Conservation (phyloP, 768 basidiomycete genomes). For the Lactarius trivialis region DNA sequence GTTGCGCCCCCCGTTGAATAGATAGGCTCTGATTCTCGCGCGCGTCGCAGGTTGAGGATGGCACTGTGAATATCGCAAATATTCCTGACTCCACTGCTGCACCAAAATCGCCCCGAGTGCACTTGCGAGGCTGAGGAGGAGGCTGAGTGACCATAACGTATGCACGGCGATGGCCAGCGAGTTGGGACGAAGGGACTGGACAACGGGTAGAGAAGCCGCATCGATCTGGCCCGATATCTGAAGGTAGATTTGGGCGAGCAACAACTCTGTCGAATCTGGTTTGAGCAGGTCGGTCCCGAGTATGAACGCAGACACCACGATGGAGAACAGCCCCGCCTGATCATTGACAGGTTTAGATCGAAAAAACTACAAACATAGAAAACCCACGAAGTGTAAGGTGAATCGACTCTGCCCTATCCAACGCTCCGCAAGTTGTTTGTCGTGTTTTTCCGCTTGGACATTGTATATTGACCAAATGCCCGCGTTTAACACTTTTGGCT, state of each 20-base stretch:
- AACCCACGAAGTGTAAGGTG: constrained; percentile 6
- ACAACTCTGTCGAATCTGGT: background rate
- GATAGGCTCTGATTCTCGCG: constrained; percentile 17
- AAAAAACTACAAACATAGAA: background rate
- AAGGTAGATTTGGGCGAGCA: constrained; percentile 7
- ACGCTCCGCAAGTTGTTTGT: background rate
- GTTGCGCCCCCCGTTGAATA: constrained; percentile 7
- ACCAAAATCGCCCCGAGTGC: constrained; percentile 7
- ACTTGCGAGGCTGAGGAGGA: constrained; percentile 9
- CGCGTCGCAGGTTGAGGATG: constrained; percentile 14
- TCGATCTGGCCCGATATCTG: background rate
- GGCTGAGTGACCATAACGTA: constrained; percentile 15
- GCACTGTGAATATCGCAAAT: constrained; percentile 1
- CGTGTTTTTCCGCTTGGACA: constrained; percentile 2
- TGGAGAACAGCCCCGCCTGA: constrained; percentile 13
- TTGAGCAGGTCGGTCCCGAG: background rate
- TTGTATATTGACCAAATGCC: constrained; percentile 12
- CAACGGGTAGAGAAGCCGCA: background rate
- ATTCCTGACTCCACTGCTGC: constrained; percentile 16
- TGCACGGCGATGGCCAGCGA: background rate
- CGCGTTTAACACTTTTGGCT: background rate
- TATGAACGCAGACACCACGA: constrained; percentile 7
- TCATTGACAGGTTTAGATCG: background rate
- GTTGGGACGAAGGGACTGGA: background rate
- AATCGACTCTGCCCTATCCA: constrained; percentile 8